phyloP scores from a whole-genome alignment of 805 yeast genomes.

The Yamadazyma nakazawae region DNA sequence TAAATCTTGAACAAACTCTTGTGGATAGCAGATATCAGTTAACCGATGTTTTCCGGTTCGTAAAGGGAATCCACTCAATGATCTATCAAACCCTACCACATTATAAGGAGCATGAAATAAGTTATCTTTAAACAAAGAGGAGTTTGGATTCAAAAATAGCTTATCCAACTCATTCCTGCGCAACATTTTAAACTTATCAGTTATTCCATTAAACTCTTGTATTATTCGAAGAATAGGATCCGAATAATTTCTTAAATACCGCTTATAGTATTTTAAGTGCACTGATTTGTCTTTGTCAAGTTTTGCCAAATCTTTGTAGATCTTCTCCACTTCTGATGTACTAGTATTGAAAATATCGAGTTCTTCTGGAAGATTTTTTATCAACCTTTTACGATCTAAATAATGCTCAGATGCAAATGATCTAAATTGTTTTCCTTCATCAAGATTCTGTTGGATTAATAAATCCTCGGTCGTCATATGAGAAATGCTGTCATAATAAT shows the following conservation, averaged over 20 bases:
- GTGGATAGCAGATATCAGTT: conserved; percentile 28
- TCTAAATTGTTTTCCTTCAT: conserved; percentile 33
- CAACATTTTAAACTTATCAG: conserved; percentile 33
- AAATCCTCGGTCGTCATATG: conserved; percentile 39
- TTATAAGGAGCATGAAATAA: conserved; percentile 33
- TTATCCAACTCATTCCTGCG: conserved; percentile 33
- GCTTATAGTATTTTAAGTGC: conserved; percentile 34
- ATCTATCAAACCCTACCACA: conserved; percentile 41
- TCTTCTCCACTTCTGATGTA: conserved; percentile 25
- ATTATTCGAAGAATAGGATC: conserved; percentile 27
- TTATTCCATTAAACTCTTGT: conserved; percentile 36
- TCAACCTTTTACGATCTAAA: conserved; percentile 28
- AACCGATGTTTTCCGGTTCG: conserved; percentile 18
- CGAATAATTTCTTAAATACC: conserved; percentile 29
- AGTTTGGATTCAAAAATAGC: conserved; percentile 26
- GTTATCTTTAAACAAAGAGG: conserved; percentile 27
- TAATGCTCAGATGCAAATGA: conserved; percentile 33
- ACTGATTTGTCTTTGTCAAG: conserved; percentile 37
- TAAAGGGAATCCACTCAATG: conserved; percentile 38
- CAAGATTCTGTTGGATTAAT: conserved; percentile 32
- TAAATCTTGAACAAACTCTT: conserved; percentile 38
- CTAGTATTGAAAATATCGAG: conserved; percentile 32
- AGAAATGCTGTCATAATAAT: conserved; percentile 26
- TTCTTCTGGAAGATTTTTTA: conserved; percentile 34
- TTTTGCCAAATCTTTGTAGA: conserved; percentile 28